Evolutionary conservation across 257 asterid genomes (phyloP), one percentile per base, ranked within the genome.

Genomic region (Solanum boliviense): DNA sequence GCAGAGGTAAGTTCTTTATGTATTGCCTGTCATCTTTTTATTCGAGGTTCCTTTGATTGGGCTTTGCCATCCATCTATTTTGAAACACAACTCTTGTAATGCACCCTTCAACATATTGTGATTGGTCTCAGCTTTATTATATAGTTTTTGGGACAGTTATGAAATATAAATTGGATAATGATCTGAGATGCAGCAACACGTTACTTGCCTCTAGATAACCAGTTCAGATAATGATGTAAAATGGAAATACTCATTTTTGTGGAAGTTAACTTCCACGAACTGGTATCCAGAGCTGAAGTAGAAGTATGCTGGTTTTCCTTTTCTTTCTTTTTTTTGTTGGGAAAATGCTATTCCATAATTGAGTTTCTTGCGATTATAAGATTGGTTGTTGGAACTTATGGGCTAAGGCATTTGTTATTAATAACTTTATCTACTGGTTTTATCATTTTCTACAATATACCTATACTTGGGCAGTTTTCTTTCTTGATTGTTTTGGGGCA

Each of bases 1-100:
- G 90, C 95, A 38, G 98, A 95, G 87, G 99, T 95, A 92, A 94
- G 98, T 89, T 76, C 84, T 13, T 76, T 46, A 21, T 78, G 35
- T 76, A 7, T 3, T 39, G 84, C 36, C 60, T 41, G 1, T 29
- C 36, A 78, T 41, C 23, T 25, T 78, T 15, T 78, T 4, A 25
- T 25, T 78, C 9, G 84, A 41, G 65, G 25, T 41, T 41, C 23
- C 36, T 25, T 41, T 15, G n/a, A 41, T 79, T 79, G 65, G 36
- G 35, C 16, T 41, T 78, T 41, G 13, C 65, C 65, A 41, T 41
- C 84, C 65, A 79, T 41, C 38, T 79, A 29, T 41, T 79, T 41
- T 16, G 84, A 41, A 79, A 29, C 23, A 41, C 16, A 79, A 41
- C 2, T 79, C 65, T 44, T 8, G 23, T 79, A 41, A 25, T 41